These are phyloP conservation scores for Aureobasidium leucospermi DNA, from an alignment of 2,329 filamentous ascomycete genomes.

Conservation along the genomic window DNA sequence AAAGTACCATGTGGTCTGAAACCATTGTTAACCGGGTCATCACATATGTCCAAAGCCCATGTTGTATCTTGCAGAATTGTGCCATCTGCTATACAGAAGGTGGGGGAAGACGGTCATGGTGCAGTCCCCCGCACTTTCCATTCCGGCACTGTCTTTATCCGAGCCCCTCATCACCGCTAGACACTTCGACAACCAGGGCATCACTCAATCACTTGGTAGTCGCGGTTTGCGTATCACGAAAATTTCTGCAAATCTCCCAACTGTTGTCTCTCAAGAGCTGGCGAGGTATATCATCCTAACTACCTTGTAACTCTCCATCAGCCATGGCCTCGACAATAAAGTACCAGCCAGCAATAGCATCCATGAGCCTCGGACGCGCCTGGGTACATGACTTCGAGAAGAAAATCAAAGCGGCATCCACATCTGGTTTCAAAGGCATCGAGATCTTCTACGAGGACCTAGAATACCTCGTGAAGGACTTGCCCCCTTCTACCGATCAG, in stretches of 20 bases:
- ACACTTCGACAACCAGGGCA: no score
- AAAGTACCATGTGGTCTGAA: no score
- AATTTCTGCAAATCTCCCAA: no score
- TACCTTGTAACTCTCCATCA: not conserved
- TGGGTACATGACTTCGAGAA: conserved; percentile 59
- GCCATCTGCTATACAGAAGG: no score
- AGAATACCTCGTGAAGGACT: conserved; percentile 48
- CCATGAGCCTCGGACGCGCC: conserved; percentile 68
- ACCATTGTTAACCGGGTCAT: not conserved
- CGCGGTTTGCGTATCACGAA: no score
- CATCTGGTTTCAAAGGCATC: conserved; percentile 59
- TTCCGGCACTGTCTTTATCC: not conserved
- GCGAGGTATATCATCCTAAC: no score
- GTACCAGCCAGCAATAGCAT: conserved; percentile 61
- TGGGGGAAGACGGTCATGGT: no score
- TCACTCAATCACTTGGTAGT: no score
- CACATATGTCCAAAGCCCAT: not conserved
- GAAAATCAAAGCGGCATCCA: conserved; percentile 62
- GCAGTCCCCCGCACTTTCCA: no score
- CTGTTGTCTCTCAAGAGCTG: no score
- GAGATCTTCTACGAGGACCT: conserved; percentile 75
- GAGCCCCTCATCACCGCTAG: not conserved
- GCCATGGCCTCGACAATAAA: conserved; percentile 30
- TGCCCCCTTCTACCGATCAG: conserved; percentile 34
- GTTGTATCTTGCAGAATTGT: no score